Base-by-base conservation (phyloP, 768 basidiomycete species). In the Coprinellus aureogranulatus region DNA sequence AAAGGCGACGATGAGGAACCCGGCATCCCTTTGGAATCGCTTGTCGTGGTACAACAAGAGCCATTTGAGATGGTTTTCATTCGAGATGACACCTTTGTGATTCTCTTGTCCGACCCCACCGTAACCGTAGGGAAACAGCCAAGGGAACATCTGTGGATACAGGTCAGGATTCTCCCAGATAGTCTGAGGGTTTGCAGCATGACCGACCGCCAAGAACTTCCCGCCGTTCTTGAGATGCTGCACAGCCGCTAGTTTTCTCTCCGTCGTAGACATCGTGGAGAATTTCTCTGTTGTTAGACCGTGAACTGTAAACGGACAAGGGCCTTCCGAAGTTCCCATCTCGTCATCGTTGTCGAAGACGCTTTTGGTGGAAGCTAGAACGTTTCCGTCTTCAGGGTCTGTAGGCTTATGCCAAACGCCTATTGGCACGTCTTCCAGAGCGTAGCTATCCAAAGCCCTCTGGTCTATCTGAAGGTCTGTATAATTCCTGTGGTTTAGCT, bases 231-330 rank as follows among this genome's bases (percentile, higher is more conserved):
- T 64, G 14, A 74, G 61, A 55, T 74, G 67, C 46, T 63, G 39
- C 3, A 70, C 10, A 0, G 72, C 72, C n/a, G 57, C 53, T 3
- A 59, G 62, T 34, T 67, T 67, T 1, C 67, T 46, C 16, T 50
- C 54, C 9, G 61, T 57, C 4, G 64, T 41, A 0, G 62, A 39
- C 54, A 69, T 66, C 8, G 62, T 61, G 27, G 59, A 40, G 22
- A 70, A 50, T 11, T 65, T 42, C 16, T 67, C 63, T 1, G 65
- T 73, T 20, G 67, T 68, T 0, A 79, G 20, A 11, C 72, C 71
- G 67, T 76, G 73, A 5, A 79, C 75, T 12, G 67, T 62, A 58
- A 77, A 76, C 0, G 74, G 60, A 61, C 74, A 76, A 10, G 57
- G 52, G 4, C 74, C 75, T 5, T 55, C 52, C 22, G 58, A 46